A percentile compares a stretch with the other conserved stretches of the same genome.
These are phyloP conservation scores for Phoenix roebelenii DNA, from an alignment of 176 grass and related monocot genomes.

Conservation along the genomic window DNA sequence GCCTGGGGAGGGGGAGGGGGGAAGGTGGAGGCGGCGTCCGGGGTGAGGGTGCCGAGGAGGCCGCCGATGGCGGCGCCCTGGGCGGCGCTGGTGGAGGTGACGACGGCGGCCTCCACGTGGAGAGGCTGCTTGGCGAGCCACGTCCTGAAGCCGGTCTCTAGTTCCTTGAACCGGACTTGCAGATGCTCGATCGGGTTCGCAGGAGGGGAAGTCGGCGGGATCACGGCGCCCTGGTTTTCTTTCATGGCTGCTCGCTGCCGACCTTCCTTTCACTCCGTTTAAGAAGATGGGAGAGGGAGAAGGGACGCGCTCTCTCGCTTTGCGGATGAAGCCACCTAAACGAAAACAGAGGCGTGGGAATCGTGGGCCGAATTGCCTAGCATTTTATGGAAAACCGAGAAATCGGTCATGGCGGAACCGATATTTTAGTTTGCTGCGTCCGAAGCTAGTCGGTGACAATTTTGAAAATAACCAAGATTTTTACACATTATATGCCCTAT, in stretches of 20 bases:
- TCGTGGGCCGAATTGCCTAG: too few relatives aligned
- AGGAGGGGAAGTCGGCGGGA: not conserved
- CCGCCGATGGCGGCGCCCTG: constrained; percentile 52
- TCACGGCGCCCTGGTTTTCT: constrained; percentile 1
- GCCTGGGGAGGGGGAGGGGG: constrained; percentile 31
- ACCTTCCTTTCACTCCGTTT: too few relatives aligned
- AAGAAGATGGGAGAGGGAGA: too few relatives aligned
- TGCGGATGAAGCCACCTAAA: too few relatives aligned
- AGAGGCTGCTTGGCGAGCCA: constrained; percentile 72
- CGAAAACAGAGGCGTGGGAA: too few relatives aligned
- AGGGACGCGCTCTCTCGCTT: too few relatives aligned
- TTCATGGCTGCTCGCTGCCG: constrained; percentile 3
- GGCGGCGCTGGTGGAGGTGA: constrained; percentile 40
- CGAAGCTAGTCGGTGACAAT: too few relatives aligned
- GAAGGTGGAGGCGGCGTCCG: constrained; percentile 28
- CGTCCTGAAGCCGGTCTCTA: constrained; percentile 43
- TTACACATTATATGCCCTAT: too few relatives aligned
- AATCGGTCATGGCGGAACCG: too few relatives aligned
- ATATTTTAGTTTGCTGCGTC: too few relatives aligned
- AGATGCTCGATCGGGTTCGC: constrained; percentile 16
- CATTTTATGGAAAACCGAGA: too few relatives aligned
- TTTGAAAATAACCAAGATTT: too few relatives aligned
- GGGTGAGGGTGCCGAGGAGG: constrained; percentile 45
- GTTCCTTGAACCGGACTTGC: constrained; percentile 30
- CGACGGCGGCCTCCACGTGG: constrained; percentile 53